Evolutionary conservation across 495 filamentous ascomycete species (phyloP), one percentile per base, ranked within the genome.

Genomic region (Bryoglossum gracile): DNA sequence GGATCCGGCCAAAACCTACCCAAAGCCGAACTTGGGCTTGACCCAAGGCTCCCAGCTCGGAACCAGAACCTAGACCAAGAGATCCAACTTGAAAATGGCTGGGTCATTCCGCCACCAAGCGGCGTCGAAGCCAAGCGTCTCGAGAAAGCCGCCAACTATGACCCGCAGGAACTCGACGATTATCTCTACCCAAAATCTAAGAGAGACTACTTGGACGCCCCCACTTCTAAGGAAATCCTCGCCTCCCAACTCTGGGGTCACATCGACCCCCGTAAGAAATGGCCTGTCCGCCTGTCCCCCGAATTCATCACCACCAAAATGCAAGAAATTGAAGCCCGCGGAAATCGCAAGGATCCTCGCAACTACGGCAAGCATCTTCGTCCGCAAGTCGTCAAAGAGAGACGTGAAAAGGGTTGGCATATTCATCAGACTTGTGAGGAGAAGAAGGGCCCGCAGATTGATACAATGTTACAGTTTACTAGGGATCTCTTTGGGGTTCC

Each of bases 211-310:
- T 17, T 18, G 9, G 18, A 38, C 13, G 18, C 39, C 25, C 36
- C 46, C n/a, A 36, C 35, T 17, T 16, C 23, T 2, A 22, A 39
- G 50, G 51, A 56, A 8, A 34, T 47, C 11, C 34, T 51, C 50
- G 32, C 46, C 11, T 44, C 39, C 19, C 51, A 52, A 17, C 21
- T 56, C 13, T 69, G 59, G 50, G 56, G 48, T 4, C 51, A 65
- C 49, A 65, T 76, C 17, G 68, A 76, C 52, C 75, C 73, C 0
- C 65, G 66, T 2, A 51, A 66, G 2, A 66, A 67, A 38, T 73
- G 67, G 64, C 48, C 47, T 0, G 57, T 62, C 2, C 62, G 61
- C 8, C 57, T 53, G 2, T 64, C 68, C 0, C 47, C 62, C 9
- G 60, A 63, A 21, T 75, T 71, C 67, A 51, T 65, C 16, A 48